Conservation (phyloP, 306 rosid genomes). For the Abrus precatorius region DNA sequence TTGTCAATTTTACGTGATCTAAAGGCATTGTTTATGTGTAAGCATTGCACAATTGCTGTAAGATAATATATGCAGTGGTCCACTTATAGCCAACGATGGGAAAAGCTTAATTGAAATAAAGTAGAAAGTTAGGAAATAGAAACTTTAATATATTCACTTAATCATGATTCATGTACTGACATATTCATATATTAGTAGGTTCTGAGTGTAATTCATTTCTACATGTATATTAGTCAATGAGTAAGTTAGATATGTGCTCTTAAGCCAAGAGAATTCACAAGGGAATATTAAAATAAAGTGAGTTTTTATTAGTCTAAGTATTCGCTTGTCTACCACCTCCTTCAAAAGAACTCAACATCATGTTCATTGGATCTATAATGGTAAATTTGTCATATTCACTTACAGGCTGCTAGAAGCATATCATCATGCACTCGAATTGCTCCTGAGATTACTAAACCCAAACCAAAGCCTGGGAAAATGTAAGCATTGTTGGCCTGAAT, state of each 20-base stretch:
- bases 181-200: neutral
- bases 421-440: conserved; percentile 92
- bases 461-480: conserved; percentile 91
- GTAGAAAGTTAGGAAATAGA: conserved; percentile 5
- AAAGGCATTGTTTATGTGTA: conserved; percentile 14
- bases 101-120: neutral
- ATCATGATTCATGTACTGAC: neutral
- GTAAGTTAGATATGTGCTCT: neutral
- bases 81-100: neutral
- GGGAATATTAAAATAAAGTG: neutral
- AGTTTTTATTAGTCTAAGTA: neutral
- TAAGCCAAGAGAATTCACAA: neutral
- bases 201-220: neutral
- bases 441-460: conserved; percentile 89
- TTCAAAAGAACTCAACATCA: conserved; percentile 2
- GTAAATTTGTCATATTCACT: conserved; percentile 49
- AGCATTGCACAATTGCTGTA: neutral
- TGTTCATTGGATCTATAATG: conserved; percentile 10
- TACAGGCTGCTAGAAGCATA: conserved; percentile 95
- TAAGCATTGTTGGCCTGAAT: conserved; percentile 92
- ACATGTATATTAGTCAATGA: neutral
- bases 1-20: conserved; percentile 6
- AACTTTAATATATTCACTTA: neutral
- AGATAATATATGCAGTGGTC: too few species aligned
- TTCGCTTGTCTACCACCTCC: neutral